Evolutionary conservation across 805 yeast genomes (phyloP), one percentile per base, ranked within the genome.

Genomic region (Yamadazyma paraphyllophila): DNA sequence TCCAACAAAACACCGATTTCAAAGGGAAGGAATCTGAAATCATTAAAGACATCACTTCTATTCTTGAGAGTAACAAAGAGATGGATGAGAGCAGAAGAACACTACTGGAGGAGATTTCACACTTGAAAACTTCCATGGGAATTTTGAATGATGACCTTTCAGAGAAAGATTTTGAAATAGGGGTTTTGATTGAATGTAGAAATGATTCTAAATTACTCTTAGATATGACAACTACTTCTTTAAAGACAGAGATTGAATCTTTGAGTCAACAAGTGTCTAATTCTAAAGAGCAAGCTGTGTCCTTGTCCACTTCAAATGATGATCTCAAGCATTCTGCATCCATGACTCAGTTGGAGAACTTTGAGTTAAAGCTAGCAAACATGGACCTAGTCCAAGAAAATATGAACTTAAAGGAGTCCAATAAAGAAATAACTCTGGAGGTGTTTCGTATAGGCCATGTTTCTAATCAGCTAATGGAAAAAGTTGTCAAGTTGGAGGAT

Each of bases 371-470:
- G 16, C 9, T 16, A 4, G 9, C 25, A 9, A 40, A 40, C 13
- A 24, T 40, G 13, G 43, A 40, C 12, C 16, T 32, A 14, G n/a
- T 40, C 9, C 29, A 40, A 17, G 43, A 40, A 10, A 40, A 40
- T 20, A 31, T 24, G 34, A 24, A 34, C 6, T 35, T 41, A 33
- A 35, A 35, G 9, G 35, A 35, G 17, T 16, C 39, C 9, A 35
- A 41, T 13, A 13, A 15, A 11, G 43, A 39, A 7, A 30, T 32
- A 14, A 31, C 36, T 29, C 29, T 26, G 29, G 43, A 39, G 15
- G 43, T 37, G 8, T 37, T 37, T 14, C 40, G 40, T 25, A 37
- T 37, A 10, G 26, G 40, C 15, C 40, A 37, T 25, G 30, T 37
- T 26, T 37, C 40, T 25, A 37, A 37, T 37, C 11, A 37, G 10